Evolutionary conservation across 805 yeast genomes (phyloP), one percentile per base, ranked within the genome.

Genomic region (Metschnikowia shivogae): DNA sequence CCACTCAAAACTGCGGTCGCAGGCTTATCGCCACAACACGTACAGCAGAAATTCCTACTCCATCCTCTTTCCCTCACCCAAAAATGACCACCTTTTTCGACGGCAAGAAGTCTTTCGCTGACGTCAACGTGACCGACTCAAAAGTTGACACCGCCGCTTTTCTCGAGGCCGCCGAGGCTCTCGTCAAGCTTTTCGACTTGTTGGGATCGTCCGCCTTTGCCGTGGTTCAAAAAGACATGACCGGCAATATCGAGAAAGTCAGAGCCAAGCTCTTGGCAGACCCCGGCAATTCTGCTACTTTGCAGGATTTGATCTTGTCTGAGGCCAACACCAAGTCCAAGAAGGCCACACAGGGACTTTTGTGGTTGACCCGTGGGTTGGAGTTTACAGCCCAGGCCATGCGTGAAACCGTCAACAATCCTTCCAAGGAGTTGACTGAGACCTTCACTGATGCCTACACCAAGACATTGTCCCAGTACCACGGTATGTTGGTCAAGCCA

Each of bases 331-430:
- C 80, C 53, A 80, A 79, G 65, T 73, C 74, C 58, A 86, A 83
- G 64, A 81, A 82, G 49, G 95, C 96, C 34, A 89, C 96, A 10
- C 96, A 89, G 67, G 97, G 95, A 33, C 76, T 89, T 54, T 69
- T 89, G 57, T 89, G 97, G 97, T 77, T 89, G 55, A 75, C 82
- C 36, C 74, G 92, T 60, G 97, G 96, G 17, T 77, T 89, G 57
- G 84, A 86, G 62, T 89, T 89, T 73, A 89, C 97, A n/a, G 90
- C 95, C 14, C 82, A 75, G 54, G 93, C 96, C 32, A 81, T 89
- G 83, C 76, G 90, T 59, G 88, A 85, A 64, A 86, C 89, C 38
- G 74, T 86, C 41, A 77, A 77, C 50, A 72, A 78, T 57, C 82
- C 87, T 37, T 67, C 69, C 50, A 64, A 63, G 46, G 97, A 89